Evolutionary conservation across 805 yeast genomes (phyloP), one percentile per base, ranked within the genome.

Genomic region (Spencermartinsiella europaea): DNA sequence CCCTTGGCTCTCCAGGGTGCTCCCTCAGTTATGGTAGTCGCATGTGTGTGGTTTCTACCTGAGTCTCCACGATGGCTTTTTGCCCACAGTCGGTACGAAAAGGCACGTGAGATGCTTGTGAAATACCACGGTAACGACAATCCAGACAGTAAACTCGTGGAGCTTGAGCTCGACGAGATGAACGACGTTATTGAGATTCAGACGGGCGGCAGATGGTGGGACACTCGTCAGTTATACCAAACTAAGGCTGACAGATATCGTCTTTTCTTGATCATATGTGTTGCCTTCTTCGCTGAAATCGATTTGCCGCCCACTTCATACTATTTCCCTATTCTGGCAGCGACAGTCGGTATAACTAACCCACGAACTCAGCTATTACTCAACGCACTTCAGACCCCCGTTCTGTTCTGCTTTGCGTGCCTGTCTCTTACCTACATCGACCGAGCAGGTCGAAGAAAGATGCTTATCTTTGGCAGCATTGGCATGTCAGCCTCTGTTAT

Each of bases 391-490:
- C 45, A 42, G 35, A 42, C 45, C 28, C 45, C 45, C 17, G 38
- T 42, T 28, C 15, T 35, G 42, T 41, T 20, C 33, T 12, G 15
- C 40, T 37, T 37, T 20, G 45, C 45, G 7, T 19, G 31, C 7
- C 15, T 31, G 10, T 37, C 38, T 14, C 27, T 42, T 28, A 42
- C 19, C 19, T 34, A 17, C 22, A 21, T 42, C 21, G 63, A 60
- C 31, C 50, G 40, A 15, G 40, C 54, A 16, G 65, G 65, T 4
- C 56, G 65, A 49, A 51, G 64, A 42, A 59, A 56, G 27, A 46
- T 52, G 52, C 52, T 61, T 16, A 47, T 61, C 41, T 40, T 45
- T 39, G 55, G 61, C 3, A 42, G 38, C 21, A 36, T 25, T 10
- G 62, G 58, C 4, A 42, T 54, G 38, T 47, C 60, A 3, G n/a